Conservation (phyloP, 192 early-diverging fungal species). For the Cladochytrium replicatum region DNA sequence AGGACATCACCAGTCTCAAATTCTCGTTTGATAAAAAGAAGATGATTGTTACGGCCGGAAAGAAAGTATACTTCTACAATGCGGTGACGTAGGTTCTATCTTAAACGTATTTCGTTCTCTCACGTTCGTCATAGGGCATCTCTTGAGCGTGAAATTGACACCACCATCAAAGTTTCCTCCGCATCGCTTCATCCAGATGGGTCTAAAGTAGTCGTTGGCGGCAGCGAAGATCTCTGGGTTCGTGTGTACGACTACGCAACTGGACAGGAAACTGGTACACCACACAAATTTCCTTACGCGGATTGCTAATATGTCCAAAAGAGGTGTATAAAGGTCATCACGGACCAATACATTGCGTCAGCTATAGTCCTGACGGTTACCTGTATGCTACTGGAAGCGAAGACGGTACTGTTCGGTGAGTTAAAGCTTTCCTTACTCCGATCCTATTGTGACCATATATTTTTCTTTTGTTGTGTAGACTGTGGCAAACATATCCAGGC, state of each 20-base stretch:
- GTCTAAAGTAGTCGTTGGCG: constrained; percentile 69
- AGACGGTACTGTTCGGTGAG: constrained; percentile 73
- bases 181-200: constrained; percentile 75
- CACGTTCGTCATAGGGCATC: constrained; percentile 21
- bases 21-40: constrained; percentile 65
- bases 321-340: constrained; percentile 88
- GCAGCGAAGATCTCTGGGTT: constrained; percentile 72
- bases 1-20: constrained; percentile 60
- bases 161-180: constrained; percentile 53
- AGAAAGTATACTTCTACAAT: constrained; percentile 63
- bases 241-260: constrained; percentile 73
- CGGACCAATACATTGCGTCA: constrained; percentile 79
- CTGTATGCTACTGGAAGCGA: constrained; percentile 81
- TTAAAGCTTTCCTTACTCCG: background rate
- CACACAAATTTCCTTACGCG: background rate
- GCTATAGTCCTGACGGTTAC: constrained; percentile 86
- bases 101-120: constrained; percentile 5
- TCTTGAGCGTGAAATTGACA: constrained; percentile 23
- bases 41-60: constrained; percentile 70
- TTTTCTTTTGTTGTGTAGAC: constrained; percentile 9
- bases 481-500: constrained; percentile 81
- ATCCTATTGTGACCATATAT: too few species aligned
- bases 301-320: background rate
- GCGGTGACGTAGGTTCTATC: constrained; percentile 42
- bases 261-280: constrained; percentile 53